Conservation (phyloP, 2,329 filamentous ascomycete species). For the Colletotrichum neosansevieriae region DNA sequence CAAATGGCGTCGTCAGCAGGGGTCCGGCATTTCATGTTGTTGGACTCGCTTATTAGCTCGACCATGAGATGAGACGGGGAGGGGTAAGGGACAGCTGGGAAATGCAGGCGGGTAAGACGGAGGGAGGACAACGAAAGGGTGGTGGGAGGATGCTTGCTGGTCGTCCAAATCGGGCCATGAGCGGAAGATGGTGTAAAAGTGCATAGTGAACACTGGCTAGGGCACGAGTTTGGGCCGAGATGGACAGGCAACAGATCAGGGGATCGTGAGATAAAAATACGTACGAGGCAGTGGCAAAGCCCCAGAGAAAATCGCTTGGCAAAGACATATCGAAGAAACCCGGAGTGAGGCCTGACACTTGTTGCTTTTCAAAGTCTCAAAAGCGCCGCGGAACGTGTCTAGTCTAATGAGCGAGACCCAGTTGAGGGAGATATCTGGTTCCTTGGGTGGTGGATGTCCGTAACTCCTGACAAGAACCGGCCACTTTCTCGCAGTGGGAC, state of each 20-base stretch:
- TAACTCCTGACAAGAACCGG: constrained; percentile 4
- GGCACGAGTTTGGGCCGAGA: constrained; percentile 11
- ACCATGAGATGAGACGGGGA: not conserved
- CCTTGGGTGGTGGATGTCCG: not conserved
- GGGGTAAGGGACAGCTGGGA: not conserved
- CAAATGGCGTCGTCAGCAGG: constrained; percentile 29
- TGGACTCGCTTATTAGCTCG: constrained; percentile 19
- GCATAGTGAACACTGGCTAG: constrained; percentile 19
- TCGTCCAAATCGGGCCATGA: constrained; percentile 31
- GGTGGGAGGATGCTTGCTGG: constrained; percentile 28
- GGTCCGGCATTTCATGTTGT: constrained; percentile 20
- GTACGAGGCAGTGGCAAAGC: constrained; percentile 82
- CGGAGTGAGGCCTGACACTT: constrained; percentile 22
- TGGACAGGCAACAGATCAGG: not conserved
- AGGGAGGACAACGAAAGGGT: constrained; percentile 19
- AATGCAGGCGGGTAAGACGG: constrained; percentile 28
- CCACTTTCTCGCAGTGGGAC: constrained; percentile 15
- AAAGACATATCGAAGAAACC: constrained; percentile 62
- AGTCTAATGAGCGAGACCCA: not conserved
- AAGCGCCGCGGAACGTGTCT: not conserved
- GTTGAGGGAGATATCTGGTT: not conserved
- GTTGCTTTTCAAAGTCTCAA: constrained; percentile 1
- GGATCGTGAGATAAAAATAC: constrained; percentile 45
- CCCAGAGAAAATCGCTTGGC: constrained; percentile 80
- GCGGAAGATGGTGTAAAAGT: constrained; percentile 23